These are phyloP conservation scores for Daldinia caldariorum DNA, from an alignment of 495 filamentous ascomycete genomes.

Conservation along the genomic window DNA sequence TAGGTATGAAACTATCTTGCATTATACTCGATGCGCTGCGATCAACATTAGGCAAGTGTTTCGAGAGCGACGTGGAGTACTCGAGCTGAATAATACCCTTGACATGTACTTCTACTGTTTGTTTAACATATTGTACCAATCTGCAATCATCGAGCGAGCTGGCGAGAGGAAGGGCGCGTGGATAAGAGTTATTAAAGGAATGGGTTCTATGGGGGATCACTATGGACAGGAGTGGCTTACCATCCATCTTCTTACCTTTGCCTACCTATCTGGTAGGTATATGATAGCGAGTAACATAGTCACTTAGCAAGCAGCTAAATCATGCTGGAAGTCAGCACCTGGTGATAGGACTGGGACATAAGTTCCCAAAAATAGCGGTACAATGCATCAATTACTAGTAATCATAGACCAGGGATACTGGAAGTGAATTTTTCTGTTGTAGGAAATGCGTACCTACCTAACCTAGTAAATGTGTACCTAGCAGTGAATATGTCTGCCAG, in stretches of 20 bases:
- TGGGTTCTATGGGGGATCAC: background rate
- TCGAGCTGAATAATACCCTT: conserved; percentile 45
- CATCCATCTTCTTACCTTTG: background rate
- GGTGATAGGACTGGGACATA: background rate
- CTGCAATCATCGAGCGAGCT: conserved; percentile 16
- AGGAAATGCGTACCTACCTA: background rate
- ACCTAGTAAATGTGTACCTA: too few relatives aligned
- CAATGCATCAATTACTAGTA: background rate
- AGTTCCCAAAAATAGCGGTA: background rate
- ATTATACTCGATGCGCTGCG: conserved; percentile 31
- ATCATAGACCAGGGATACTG: background rate
- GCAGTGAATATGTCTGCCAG: background rate
- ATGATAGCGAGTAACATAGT: background rate
- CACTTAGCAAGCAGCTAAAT: background rate
- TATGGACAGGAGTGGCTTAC: background rate
- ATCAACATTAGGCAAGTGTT: conserved; percentile 21
- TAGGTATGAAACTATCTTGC: conserved; percentile 31
- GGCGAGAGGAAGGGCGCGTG: conserved; percentile 7
- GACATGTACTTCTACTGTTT: conserved; percentile 45
- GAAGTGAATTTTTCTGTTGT: background rate
- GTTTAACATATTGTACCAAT: conserved; percentile 46
- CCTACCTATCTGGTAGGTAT: background rate
- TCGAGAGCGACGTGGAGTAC: conserved; percentile 26
- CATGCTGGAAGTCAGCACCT: background rate
- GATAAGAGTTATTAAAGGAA: background rate